Percentiles rank a stretch among this genome's conserved stretches.
These are phyloP conservation scores for Dryadomyces quercus-mongolicae DNA, from an alignment of 2,329 filamentous ascomycete species.

Conservation along the genomic window DNA sequence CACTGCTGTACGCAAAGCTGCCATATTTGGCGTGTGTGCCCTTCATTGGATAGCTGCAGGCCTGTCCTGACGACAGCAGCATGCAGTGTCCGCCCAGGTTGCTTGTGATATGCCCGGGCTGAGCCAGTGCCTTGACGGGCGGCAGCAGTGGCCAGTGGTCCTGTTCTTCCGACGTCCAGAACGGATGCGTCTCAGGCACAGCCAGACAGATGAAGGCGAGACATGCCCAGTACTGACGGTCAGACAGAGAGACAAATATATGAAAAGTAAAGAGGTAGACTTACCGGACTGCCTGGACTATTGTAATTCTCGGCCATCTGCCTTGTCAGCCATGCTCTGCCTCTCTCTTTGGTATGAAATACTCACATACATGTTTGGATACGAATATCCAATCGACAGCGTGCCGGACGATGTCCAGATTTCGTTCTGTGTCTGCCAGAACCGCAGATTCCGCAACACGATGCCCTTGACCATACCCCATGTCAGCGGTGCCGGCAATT, in stretches of 20 bases:
- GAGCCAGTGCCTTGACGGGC: slow-evolving; percentile 45
- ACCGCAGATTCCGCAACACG: slow-evolving; percentile 59
- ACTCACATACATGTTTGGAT: slow-evolving; percentile 61
- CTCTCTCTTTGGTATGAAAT: not conserved
- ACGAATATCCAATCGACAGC: slow-evolving; percentile 63
- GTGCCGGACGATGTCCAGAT: slow-evolving; percentile 68
- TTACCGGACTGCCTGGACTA: slow-evolving; percentile 53
- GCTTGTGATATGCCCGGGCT: slow-evolving; percentile 63
- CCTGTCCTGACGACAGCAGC: slow-evolving; percentile 63
- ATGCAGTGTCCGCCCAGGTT: slow-evolving; percentile 64
- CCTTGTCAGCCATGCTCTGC: not conserved
- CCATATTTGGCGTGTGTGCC: slow-evolving; percentile 75
- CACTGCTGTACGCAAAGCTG: slow-evolving; percentile 64
- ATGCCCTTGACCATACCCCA: slow-evolving; percentile 74
- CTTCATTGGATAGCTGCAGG: slow-evolving; percentile 73
- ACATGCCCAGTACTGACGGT: slow-evolving; percentile 60
- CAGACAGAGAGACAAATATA: slow-evolving; percentile 6
- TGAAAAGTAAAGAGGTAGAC: slow-evolving; percentile 10
- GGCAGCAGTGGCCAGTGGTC: slow-evolving; percentile 43
- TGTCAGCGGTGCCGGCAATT: slow-evolving; percentile 57
- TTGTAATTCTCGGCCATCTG: slow-evolving; percentile 75
- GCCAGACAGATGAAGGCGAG: slow-evolving; percentile 65
- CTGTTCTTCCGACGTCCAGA: slow-evolving; percentile 61
- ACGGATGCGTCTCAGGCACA: slow-evolving; percentile 56
- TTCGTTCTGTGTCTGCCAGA: slow-evolving; percentile 65